These are phyloP conservation scores for Primulina huaijiensis DNA, from an alignment of 257 asterid species.

Conservation along the genomic window DNA sequence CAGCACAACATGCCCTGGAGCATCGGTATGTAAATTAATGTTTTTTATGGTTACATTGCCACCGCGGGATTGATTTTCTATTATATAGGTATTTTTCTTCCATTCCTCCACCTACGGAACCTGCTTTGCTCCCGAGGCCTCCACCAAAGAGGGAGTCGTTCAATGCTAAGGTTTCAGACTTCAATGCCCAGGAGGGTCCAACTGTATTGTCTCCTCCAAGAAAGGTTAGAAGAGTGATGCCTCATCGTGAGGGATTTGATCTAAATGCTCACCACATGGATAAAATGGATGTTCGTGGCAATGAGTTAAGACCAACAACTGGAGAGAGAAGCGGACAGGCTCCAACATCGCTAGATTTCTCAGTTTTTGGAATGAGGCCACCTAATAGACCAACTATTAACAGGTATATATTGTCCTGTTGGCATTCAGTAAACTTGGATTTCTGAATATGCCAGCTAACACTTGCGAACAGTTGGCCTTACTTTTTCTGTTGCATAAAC, in stretches of 20 bases:
- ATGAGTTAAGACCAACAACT: slow-evolving; percentile 55
- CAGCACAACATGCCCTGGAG: slow-evolving; percentile 93
- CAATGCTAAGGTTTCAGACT: slow-evolving; percentile 51
- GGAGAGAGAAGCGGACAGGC: slow-evolving; percentile 71
- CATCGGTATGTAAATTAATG: slow-evolving; percentile 56
- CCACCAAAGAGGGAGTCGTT: slow-evolving; percentile 70
- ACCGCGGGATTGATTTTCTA: slow-evolving; percentile 21
- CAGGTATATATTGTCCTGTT: slow-evolving; percentile 47
- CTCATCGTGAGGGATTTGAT: slow-evolving; percentile 75
- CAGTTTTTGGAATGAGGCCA: slow-evolving; percentile 73
- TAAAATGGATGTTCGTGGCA: slow-evolving; percentile 53
- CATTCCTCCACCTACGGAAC: slow-evolving; percentile 85
- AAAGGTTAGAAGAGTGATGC: slow-evolving; percentile 93
- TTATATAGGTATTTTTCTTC: slow-evolving; percentile 74
- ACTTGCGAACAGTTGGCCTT: neutral
- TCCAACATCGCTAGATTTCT: slow-evolving; percentile 91
- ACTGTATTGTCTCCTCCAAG: slow-evolving; percentile 93
- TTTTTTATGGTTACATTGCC: slow-evolving; percentile 16
- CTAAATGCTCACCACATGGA: slow-evolving; percentile 42
- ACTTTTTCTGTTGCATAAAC: neutral
- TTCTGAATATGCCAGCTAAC: neutral
- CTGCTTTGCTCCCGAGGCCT: slow-evolving; percentile 89
- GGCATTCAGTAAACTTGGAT: slow-evolving; percentile 10
- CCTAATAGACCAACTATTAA: slow-evolving; percentile 91
- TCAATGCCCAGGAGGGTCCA: slow-evolving; percentile 68